Percentiles rank a stretch among this genome's conserved stretches.
phyloP scores from a whole-genome alignment of 164 flowering plant genomes.

The Berberis vulgaris region DNA sequence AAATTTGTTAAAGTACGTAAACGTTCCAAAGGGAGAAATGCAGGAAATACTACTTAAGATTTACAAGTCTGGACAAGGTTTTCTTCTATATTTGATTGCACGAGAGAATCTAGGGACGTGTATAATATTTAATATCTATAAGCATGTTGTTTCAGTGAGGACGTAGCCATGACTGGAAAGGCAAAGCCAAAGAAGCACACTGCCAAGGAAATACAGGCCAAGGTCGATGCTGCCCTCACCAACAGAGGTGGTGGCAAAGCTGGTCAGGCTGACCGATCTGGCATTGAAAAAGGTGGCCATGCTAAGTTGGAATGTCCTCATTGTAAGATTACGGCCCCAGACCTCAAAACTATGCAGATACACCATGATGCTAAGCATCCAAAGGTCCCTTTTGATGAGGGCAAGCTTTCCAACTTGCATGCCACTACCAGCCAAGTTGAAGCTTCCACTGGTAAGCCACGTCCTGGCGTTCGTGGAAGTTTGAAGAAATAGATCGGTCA shows the following conservation, averaged over 20 bases:
- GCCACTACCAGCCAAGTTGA: constrained; percentile 3
- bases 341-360: constrained; percentile 52
- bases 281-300: constrained; percentile 49
- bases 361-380: constrained; percentile 63
- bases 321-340: constrained; percentile 58
- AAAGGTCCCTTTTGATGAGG: constrained; percentile 50
- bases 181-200: constrained; percentile 77
- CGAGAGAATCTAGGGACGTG: too few species aligned
- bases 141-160: too few species aligned
- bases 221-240: constrained; percentile 56
- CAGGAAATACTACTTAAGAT: too few species aligned
- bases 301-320: constrained; percentile 56
- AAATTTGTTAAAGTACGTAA: too few species aligned
- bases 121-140: too few species aligned
- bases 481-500: too few species aligned
- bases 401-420: constrained; percentile 45
- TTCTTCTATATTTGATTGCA: too few species aligned
- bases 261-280: constrained; percentile 40
- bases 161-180: constrained; percentile 48
- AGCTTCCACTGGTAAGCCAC: constrained; percentile 26
- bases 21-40: too few species aligned
- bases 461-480: constrained; percentile 41
- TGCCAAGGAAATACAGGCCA: constrained; percentile 34
- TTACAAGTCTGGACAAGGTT: too few species aligned
- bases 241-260: constrained; percentile 70